Conservation (phyloP, 352 stramenopile genomes). For the Phytophthora ramorum region DNA sequence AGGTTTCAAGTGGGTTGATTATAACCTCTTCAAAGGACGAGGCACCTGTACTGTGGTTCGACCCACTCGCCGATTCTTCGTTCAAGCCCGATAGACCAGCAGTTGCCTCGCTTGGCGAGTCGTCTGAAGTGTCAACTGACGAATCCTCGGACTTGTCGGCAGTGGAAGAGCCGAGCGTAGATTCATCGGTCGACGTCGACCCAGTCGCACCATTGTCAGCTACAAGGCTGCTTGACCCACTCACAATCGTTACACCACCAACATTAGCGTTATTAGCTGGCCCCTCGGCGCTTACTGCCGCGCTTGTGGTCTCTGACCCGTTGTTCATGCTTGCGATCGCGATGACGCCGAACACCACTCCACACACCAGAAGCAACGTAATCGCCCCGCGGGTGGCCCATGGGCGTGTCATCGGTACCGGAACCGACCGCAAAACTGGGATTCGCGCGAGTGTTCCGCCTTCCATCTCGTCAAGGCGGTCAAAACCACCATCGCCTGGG, state of each 20-base stretch:
- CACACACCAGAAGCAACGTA: constrained; percentile 29
- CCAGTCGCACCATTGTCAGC: constrained; percentile 2
- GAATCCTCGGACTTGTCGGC: not conserved
- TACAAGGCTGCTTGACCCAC: constrained; percentile 18
- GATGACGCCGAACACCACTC: constrained; percentile 35
- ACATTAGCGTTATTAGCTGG: constrained; percentile 1
- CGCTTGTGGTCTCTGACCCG: not conserved
- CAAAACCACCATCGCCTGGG: constrained; percentile 22
- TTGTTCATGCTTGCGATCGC: constrained; percentile 18
- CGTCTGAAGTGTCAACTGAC: not conserved
- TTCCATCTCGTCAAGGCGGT: constrained; percentile 38
- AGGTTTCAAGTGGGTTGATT: constrained; percentile 7
- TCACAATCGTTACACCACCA: constrained; percentile 10
- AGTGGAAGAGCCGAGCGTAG: not conserved
- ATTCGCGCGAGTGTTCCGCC: constrained; percentile 15
- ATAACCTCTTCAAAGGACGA: constrained; percentile 14
- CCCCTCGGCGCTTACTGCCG: constrained; percentile 8
- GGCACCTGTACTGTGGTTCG: not conserved
- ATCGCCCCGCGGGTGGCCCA: constrained; percentile 35
- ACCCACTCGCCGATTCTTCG: not conserved
- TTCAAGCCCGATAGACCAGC: not conserved
- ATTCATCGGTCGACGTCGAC: constrained; percentile 6
- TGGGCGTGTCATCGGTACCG: constrained; percentile 21
- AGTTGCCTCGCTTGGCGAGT: not conserved
- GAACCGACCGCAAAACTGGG: constrained; percentile 31